phyloP scores from a whole-genome alignment of 768 basidiomycete genomes.

The Termitomyces eurrhizus region DNA sequence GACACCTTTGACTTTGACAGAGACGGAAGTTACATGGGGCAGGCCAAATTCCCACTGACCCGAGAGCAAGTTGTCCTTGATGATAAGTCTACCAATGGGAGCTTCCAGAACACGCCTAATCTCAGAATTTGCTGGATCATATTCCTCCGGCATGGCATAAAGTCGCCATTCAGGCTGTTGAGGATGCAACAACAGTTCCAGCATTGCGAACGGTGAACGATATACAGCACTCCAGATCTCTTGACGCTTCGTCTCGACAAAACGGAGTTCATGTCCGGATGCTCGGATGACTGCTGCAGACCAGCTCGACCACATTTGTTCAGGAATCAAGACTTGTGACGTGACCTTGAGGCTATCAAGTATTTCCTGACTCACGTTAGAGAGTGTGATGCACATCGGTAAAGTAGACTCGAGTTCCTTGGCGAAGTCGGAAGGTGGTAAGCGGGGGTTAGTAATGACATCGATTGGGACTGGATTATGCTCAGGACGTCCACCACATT shows the following conservation, averaged over 20 bases:
- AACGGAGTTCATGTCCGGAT: conserved; percentile 63
- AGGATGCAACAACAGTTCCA: conserved; percentile 76
- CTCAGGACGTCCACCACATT: conserved; percentile 88
- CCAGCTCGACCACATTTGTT: conserved; percentile 69
- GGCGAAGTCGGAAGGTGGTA: conserved; percentile 72
- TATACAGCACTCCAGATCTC: conserved; percentile 84
- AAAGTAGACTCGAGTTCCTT: conserved; percentile 72
- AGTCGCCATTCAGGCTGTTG: conserved; percentile 85
- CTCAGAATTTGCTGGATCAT: conserved; percentile 73
- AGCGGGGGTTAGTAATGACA: conserved; percentile 46
- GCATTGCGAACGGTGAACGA: conserved; percentile 60
- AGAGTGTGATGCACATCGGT: conserved; percentile 79
- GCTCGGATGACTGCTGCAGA: conserved; percentile 59
- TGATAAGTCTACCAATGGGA: conserved; percentile 74
- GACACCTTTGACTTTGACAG: conserved; percentile 57
- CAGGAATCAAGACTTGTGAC: conserved; percentile 39
- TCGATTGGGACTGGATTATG: conserved; percentile 68
- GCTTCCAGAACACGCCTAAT: conserved; percentile 69
- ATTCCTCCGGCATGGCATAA: conserved; percentile 63
- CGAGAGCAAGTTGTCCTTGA: conserved; percentile 50
- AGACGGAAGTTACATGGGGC: conserved; percentile 52
- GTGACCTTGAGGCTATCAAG: conserved; percentile 48
- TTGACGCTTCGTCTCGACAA: conserved; percentile 83
- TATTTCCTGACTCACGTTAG: conserved; percentile 42
- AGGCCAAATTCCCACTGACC: conserved; percentile 83